Evolutionary conservation across 148 eudicot species (phyloP), one percentile per base, ranked within the genome.

Genomic region (Camellia sinensis): DNA sequence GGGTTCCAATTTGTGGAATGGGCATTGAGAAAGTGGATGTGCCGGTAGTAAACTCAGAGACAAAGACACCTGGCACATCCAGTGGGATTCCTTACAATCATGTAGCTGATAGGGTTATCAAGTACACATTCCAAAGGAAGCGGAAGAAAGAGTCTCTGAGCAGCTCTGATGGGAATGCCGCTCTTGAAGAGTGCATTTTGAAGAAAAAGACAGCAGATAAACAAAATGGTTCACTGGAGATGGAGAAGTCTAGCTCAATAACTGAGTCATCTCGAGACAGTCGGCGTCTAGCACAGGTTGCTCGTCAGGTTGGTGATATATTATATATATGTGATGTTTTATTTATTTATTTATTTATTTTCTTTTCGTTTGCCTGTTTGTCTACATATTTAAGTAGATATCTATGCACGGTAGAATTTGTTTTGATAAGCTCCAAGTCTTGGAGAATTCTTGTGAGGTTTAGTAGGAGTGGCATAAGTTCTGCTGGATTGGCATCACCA

Each of bases 51-150:
- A 65, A 63, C 43, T 53, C 75, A 46, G 82, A 79, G 83, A 70
- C 70, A 73, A 84, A 82, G 73, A 57, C 56, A 44, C 62, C 73
- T 78, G 83, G 64, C 44, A 50, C 46, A 64, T 63, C 64, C 79
- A 82, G 74, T 67, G 84, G n/a, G 54, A 41, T 83, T 78, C 45
- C 80, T 76, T 80, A 78, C 80, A 89, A 83, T 66, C 79, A 80
- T 61, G 81, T 79, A 13, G 80, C 80, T 73, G 91, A 85, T 56
- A 91, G 89, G 82, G 66, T 81, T 43, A 77, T 88, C 78, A 88
- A 87, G 77, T 84, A 87, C 72, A 90, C 91, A 21, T 90, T 85
- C 75, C 90, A 88, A 79, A 88, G 93, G 79, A 90, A 88, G 79
- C 75, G 93, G 52, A 90, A 84, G 86, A 88, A 79, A 79, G 85